A percentile compares a stretch with the other conserved stretches of the same genome.
Evolutionary conservation across 2,329 filamentous ascomycete species (phyloP).

Genomic region (Aureobasidium mangrovei): DNA sequence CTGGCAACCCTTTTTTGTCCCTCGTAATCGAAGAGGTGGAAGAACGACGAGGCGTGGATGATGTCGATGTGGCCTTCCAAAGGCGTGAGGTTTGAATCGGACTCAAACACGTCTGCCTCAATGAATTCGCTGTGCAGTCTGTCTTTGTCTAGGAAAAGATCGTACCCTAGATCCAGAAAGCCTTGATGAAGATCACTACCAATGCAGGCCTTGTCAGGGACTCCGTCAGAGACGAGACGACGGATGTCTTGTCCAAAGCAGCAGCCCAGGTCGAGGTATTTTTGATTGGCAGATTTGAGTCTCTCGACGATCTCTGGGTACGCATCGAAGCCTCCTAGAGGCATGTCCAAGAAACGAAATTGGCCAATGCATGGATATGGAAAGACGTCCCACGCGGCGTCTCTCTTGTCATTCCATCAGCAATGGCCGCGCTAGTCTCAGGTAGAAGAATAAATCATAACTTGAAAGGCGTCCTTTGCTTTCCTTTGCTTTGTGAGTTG

Average conservation of each 20-base stretch:
- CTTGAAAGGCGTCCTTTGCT: too few relatives aligned
- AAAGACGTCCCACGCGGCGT: conserved; percentile 19
- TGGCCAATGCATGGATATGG: conserved; percentile 19
- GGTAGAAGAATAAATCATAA: too few relatives aligned
- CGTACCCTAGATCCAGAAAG: conserved; percentile 31
- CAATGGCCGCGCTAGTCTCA: neutral
- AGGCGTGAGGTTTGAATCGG: conserved; percentile 22
- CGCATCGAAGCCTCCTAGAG: conserved; percentile 18
- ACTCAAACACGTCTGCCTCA: conserved; percentile 28
- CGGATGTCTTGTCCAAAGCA: conserved; percentile 34
- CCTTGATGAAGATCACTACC: conserved; percentile 27
- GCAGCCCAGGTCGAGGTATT: conserved; percentile 33
- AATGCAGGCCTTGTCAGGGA: conserved; percentile 23
- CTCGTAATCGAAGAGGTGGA: conserved; percentile 37
- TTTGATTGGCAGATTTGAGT: conserved; percentile 25
- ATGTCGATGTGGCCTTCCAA: conserved; percentile 35
- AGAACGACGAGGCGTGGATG: conserved; percentile 34
- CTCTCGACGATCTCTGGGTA: conserved; percentile 23
- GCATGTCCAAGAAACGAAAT: conserved; percentile 19
- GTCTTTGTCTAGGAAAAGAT: conserved; percentile 31
- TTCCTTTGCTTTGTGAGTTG: too few relatives aligned
- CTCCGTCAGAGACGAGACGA: conserved; percentile 31
- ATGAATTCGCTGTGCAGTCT: conserved; percentile 27
- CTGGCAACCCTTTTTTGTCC: conserved; percentile 31
- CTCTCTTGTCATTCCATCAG: conserved; percentile 15